phyloP scores from a whole-genome alignment of 352 stramenopile genomes.

The Phytophthora meadii region DNA sequence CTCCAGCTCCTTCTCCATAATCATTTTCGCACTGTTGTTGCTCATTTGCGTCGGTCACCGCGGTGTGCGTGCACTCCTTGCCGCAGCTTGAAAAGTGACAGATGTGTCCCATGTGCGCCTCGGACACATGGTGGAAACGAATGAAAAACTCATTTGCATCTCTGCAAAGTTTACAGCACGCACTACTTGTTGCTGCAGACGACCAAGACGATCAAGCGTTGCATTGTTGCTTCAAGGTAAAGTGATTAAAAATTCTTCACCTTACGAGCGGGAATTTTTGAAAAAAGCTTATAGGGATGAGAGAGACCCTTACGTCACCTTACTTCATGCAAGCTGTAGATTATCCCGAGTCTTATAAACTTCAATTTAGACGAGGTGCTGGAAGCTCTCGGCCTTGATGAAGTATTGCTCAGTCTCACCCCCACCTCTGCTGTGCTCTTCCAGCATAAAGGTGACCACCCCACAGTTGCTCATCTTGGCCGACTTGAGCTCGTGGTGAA shows the following conservation, averaged over 20 bases:
- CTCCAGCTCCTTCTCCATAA: not conserved
- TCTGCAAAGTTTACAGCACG: not conserved
- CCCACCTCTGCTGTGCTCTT: conserved; percentile 44
- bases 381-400: conserved; percentile 58
- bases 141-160: not conserved
- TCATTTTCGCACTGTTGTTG: conserved; percentile 5
- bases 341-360: not conserved
- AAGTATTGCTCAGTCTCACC: conserved; percentile 32
- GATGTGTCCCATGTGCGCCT: conserved; percentile 3
- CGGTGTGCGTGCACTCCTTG: too few relatives aligned
- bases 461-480: conserved; percentile 83
- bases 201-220: too few relatives aligned
- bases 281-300: too few relatives aligned
- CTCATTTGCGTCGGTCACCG: not conserved
- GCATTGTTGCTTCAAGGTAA: too few relatives aligned
- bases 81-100: not conserved
- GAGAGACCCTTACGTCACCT: too few relatives aligned
- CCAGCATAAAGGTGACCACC: conserved; percentile 75
- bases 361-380: conserved; percentile 43
- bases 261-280: too few relatives aligned
- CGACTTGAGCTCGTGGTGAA: conserved; percentile 53
- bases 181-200: not conserved
- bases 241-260: too few relatives aligned
- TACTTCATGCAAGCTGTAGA: not conserved
- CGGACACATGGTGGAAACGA: not conserved